phyloP scores from a whole-genome alignment of 257 asterid species.

The Parsonsia alboflavescens region DNA sequence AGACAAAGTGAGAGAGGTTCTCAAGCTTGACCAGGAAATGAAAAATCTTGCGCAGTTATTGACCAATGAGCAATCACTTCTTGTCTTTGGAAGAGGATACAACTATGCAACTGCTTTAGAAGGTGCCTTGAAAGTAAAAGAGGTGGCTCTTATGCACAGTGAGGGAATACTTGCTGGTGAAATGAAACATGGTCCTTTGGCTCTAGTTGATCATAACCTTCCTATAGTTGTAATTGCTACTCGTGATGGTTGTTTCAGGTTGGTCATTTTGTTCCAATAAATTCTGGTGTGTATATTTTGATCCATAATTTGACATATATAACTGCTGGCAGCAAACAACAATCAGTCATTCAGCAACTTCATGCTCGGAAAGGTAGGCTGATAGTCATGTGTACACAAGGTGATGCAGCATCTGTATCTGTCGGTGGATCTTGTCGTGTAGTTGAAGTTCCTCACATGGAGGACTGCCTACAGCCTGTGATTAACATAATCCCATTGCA shows the following conservation, averaged over 20 bases:
- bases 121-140: slow-evolving; percentile 98
- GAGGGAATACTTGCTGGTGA: slow-evolving; percentile 99
- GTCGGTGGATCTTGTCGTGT: slow-evolving; percentile 86
- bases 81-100: slow-evolving; percentile 95
- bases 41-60: slow-evolving; percentile 73
- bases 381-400: slow-evolving; percentile 85
- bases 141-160: slow-evolving; percentile 98
- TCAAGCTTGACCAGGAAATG: slow-evolving; percentile 90
- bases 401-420: slow-evolving; percentile 73
- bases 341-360: slow-evolving; percentile 95
- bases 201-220: slow-evolving; percentile 90
- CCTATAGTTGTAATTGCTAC: slow-evolving; percentile 92
- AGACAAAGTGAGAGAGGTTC: slow-evolving; percentile 87
- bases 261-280: slow-evolving; percentile 7
- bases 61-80: slow-evolving; percentile 88
- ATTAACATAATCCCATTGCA: slow-evolving; percentile 88
- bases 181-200: slow-evolving; percentile 98
- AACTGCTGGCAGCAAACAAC: slow-evolving; percentile 70
- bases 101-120: slow-evolving; percentile 92
- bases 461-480: slow-evolving; percentile 95
- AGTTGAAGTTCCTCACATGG: slow-evolving; percentile 84
- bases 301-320: slow-evolving; percentile 14
- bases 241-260: slow-evolving; percentile 96
- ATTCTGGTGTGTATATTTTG: neutral
- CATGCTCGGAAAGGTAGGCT: slow-evolving; percentile 97